A percentile compares a stretch with the other conserved stretches of the same genome.
Evolutionary conservation across 2,329 filamentous ascomycete species (phyloP).

Genomic region (Pleochaeta shiraiana): DNA sequence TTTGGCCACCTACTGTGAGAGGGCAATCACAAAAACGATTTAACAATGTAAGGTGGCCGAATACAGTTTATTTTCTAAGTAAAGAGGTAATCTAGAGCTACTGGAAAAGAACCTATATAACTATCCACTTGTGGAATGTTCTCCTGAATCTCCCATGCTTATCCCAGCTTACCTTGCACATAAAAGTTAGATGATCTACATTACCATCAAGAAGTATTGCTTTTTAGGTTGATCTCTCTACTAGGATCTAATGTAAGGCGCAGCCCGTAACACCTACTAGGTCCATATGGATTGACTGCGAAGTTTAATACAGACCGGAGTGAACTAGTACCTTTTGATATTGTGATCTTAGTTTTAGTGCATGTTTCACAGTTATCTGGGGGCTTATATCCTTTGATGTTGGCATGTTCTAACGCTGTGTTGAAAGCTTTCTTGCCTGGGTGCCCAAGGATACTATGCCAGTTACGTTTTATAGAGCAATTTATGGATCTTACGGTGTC

Average conservation of each 20-base stretch:
- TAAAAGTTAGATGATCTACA: too few relatives aligned
- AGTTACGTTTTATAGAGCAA: background rate
- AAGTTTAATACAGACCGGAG: background rate
- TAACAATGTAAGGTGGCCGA: too few relatives aligned
- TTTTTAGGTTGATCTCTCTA: too few relatives aligned
- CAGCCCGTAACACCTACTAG: background rate
- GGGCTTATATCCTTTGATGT: background rate
- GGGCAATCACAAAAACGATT: too few relatives aligned
- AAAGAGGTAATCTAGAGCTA: too few relatives aligned
- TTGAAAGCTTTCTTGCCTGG: background rate
- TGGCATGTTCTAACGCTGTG: background rate
- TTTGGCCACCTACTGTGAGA: background rate
- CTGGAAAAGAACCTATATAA: too few relatives aligned
- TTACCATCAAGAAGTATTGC: too few relatives aligned
- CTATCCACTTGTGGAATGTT: too few relatives aligned
- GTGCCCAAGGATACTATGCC: slow-evolving; percentile 1
- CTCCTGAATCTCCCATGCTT: too few relatives aligned
- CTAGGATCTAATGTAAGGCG: too few relatives aligned
- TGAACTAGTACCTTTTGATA: background rate
- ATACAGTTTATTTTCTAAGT: too few relatives aligned
- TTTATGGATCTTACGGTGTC: background rate
- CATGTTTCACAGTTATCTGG: background rate
- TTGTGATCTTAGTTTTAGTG: background rate
- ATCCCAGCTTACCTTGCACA: too few relatives aligned
- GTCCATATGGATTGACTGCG: slow-evolving; percentile 3